Evolutionary conservation across 2,329 filamentous ascomycete genomes (phyloP).

Genomic region (Pyricularia grisea): DNA sequence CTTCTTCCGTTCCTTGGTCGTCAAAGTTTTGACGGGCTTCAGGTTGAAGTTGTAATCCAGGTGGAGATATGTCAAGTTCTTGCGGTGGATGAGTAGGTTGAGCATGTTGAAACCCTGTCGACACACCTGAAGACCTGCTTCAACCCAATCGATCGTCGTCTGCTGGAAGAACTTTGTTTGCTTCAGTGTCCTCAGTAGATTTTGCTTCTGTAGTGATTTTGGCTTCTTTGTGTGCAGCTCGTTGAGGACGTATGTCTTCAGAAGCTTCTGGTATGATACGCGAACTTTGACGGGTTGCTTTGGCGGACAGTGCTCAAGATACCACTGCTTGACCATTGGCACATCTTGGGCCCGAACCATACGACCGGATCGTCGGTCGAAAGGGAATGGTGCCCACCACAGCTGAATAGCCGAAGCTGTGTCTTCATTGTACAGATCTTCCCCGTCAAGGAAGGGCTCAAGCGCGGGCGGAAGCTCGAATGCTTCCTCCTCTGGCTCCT

Average conservation of each 20-base stretch:
- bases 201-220: slow-evolving; percentile 92
- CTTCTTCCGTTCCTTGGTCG: slow-evolving; percentile 98
- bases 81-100: slow-evolving; percentile 92
- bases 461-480: slow-evolving; percentile 74
- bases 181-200: slow-evolving; percentile 80
- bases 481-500: slow-evolving; percentile 66
- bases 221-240: slow-evolving; percentile 93
- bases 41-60: slow-evolving; percentile 99
- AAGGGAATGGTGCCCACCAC: slow-evolving; percentile 98
- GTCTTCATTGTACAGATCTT: slow-evolving; percentile 81
- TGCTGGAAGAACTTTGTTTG: slow-evolving; percentile 99
- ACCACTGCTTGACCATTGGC: slow-evolving; percentile 95
- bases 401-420: slow-evolving; percentile 85
- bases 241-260: slow-evolving; percentile 94
- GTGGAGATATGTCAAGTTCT: slow-evolving; percentile 96
- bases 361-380: slow-evolving; percentile 83
- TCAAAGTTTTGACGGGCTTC: slow-evolving; percentile 97
- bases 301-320: slow-evolving; percentile 86
- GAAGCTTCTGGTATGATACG: slow-evolving; percentile 94
- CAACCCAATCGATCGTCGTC: slow-evolving; percentile 98
- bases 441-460: slow-evolving; percentile 82
- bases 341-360: slow-evolving; percentile 98
- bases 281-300: slow-evolving; percentile 89
- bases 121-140: slow-evolving; percentile 95
- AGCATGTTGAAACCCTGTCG: slow-evolving; percentile 99